These are phyloP conservation scores for Mycena capillaripes DNA, from an alignment of 768 basidiomycete species.

Conservation along the genomic window DNA sequence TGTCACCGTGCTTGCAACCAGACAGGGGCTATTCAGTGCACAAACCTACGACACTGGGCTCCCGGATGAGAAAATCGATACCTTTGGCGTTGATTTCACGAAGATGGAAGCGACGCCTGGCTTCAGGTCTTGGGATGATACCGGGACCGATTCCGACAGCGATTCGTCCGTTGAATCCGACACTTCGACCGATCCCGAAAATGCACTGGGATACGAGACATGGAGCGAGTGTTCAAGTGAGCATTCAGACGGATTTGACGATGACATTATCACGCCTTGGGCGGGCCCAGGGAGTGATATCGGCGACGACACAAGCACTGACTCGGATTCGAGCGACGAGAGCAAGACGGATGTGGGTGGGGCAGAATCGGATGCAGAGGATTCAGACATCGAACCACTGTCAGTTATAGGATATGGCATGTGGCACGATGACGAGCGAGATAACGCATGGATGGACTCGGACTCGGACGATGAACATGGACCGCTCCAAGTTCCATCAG, in stretches of 20 bases:
- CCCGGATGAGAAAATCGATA: conserved; percentile 8
- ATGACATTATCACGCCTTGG: conserved; percentile 35
- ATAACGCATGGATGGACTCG: conserved; percentile 12
- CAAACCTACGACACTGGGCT: conserved; percentile 6
- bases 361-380: conserved; percentile 11
- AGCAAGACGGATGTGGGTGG: no score
- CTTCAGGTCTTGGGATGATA: not conserved
- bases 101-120: not conserved
- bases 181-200: conserved; percentile 20
- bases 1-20: conserved; percentile 15
- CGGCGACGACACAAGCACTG: not conserved
- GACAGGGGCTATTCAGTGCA: not conserved
- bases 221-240: conserved; percentile 40
- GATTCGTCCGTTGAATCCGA: conserved; percentile 3
- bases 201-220: conserved; percentile 35
- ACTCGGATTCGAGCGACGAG: no score
- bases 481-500: no score
- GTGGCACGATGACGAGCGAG: conserved; percentile 20
- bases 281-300: conserved; percentile 27
- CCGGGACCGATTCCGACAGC: not conserved
- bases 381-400: conserved; percentile 12
- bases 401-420: conserved; percentile 29
- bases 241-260: conserved; percentile 21
- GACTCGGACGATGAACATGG: no score
- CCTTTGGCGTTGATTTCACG: conserved; percentile 17